Base-by-base conservation (phyloP, 176 grass and related monocot species). In the Alopecurus myosuroides region DNA sequence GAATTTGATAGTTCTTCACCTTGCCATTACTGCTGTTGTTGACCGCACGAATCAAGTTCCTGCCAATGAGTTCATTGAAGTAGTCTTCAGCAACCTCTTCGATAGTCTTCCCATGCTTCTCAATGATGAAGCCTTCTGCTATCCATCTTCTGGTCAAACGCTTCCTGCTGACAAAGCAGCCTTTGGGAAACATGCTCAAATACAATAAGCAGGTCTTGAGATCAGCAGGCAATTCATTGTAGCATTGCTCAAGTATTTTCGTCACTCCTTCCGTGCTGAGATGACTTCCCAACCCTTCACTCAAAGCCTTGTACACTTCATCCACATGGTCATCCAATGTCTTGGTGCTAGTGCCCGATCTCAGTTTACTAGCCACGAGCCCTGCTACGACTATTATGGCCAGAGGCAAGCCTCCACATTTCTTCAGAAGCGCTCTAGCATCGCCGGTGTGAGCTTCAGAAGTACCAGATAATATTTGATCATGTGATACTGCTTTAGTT, bases 1-100 rank as follows among this genome's bases (percentile, higher is more conserved):
- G 86, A 20, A 88, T 31, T 33, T 76, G 36, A 9, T 39, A 88
- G 10, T 28, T 77, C 62, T 82, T 88, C 37, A 88, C 86, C 79
- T 70, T 88, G 7, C 79, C 79, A 2, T 58, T 82, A 9, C 28
- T 81, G 71, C 61, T 82, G 37, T 55, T 65, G 0, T 44, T 26
- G 22, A 82, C 58, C 6, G 85, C 57, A 1, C 46, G 58, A 9
- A 88, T 57, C 10, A 87, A 31, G 35, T 75, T 87, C 23, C 85
- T 65, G 11, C 44, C 3, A 35, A 87, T 45, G 7, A 88, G 45
- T 31, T 88, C 71, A 70, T 70, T 76, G 17, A 88, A 77, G 72
- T 11, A 39, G 20, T 76, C 57, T n/a, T 88, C 79, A 0, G 79
- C 74, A 1, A 88, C 80, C 49, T 88, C 80, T 11, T 83, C 73